Conservation (phyloP, 2,329 filamentous ascomycete genomes). For the Beauveria scarabaeidicola region DNA sequence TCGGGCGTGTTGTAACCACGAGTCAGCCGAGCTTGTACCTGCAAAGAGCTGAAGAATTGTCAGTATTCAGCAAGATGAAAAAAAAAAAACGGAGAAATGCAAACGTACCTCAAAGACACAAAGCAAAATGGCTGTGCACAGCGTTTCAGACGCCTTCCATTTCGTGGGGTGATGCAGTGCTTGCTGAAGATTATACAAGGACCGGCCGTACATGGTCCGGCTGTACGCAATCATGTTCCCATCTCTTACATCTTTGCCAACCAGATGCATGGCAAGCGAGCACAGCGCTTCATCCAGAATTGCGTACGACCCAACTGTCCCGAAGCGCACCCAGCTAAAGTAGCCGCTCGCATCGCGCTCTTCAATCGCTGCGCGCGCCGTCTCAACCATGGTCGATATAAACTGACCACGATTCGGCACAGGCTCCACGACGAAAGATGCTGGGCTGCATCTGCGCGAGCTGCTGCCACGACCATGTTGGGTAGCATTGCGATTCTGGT, state of each 20-base stretch:
- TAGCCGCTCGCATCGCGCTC: constrained; percentile 17
- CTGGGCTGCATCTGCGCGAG: constrained; percentile 11
- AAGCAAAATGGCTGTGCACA: constrained; percentile 32
- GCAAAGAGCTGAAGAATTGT: constrained; percentile 29
- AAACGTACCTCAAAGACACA: constrained; percentile 30
- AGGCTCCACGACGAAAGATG: constrained; percentile 11
- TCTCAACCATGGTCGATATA: constrained; percentile 24
- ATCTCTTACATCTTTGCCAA: constrained; percentile 27
- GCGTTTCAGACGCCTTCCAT: constrained; percentile 33
- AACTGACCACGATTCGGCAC: constrained; percentile 22
- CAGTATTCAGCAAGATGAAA: not conserved
- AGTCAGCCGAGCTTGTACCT: constrained; percentile 27
- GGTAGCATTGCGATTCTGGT: constrained; percentile 12
- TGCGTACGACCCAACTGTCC: constrained; percentile 25
- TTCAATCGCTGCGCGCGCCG: constrained; percentile 14
- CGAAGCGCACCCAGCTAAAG: constrained; percentile 20
- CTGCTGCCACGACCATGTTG: constrained; percentile 7
- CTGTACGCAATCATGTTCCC: constrained; percentile 24
- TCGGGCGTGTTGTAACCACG: constrained; percentile 31
- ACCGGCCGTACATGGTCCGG: constrained; percentile 29
- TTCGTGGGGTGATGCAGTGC: constrained; percentile 28
- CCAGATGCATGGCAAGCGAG: constrained; percentile 29
- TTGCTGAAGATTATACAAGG: constrained; percentile 26
- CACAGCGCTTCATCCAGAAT: constrained; percentile 31
- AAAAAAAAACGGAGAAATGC: constrained; percentile 8